A percentile compares a stretch with the other conserved stretches of the same genome.
Conservation (phyloP, 208 protist species). For the Tritrichomonas foetus region DNA sequence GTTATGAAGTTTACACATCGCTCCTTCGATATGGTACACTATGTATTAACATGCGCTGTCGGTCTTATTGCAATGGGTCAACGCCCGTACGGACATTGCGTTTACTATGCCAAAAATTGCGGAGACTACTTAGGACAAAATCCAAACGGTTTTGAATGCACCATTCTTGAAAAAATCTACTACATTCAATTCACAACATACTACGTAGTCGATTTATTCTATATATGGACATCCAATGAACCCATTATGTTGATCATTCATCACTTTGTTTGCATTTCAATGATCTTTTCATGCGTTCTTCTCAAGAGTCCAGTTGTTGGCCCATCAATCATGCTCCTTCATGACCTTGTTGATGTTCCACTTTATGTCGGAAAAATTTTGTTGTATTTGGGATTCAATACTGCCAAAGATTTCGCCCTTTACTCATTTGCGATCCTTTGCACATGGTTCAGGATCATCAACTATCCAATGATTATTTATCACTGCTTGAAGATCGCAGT, state of each 20-base stretch:
- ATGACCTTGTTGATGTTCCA: constrained; percentile 40
- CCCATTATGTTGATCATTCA: background rate
- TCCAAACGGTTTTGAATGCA: too few species aligned
- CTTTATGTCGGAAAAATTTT: background rate
- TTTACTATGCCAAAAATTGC: background rate
- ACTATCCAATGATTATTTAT: background rate
- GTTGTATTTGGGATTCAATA: background rate
- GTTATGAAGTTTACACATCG: constrained; percentile 20
- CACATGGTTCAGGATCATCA: constrained; percentile 35
- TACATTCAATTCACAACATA: background rate
- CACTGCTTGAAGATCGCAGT: background rate
- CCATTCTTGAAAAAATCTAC: background rate
- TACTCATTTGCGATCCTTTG: background rate
- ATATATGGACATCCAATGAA: background rate
- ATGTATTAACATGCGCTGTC: background rate
- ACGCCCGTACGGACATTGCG: background rate
- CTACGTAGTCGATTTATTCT: background rate
- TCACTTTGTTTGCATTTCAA: background rate
- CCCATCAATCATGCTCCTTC: background rate
- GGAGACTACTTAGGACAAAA: background rate
- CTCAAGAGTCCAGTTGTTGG: background rate
- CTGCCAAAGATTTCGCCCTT: background rate
- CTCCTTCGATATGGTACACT: background rate
- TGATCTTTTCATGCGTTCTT: background rate
- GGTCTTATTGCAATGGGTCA: background rate